Evolutionary conservation across 805 yeast species (phyloP).

Genomic region (Yarrowia alimentaria): DNA sequence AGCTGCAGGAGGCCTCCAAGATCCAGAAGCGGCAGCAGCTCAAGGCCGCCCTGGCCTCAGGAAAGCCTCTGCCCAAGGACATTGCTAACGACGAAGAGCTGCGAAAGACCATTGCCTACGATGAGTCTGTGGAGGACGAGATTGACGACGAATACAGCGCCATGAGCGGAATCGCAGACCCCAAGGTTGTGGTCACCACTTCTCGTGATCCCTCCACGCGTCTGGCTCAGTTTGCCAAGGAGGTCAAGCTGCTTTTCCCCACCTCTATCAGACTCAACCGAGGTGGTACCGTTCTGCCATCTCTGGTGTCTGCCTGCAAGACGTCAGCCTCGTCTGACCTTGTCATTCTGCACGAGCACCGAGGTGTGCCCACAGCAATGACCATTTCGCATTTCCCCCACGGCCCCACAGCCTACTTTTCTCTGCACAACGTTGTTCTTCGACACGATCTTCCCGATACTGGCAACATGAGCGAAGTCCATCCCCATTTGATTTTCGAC

Average conservation of each 20-base stretch:
- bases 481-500: constrained; percentile 92
- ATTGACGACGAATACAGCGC: constrained; percentile 91
- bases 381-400: constrained; percentile 95
- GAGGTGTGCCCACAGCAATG: constrained; percentile 96
- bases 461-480: constrained; percentile 86
- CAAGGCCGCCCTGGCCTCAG: constrained; percentile 84
- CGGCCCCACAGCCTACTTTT: constrained; percentile 94
- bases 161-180: constrained; percentile 83
- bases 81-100: constrained; percentile 80
- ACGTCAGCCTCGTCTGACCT: constrained; percentile 80
- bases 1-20: constrained; percentile 81
- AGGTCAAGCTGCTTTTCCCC: constrained; percentile 84
- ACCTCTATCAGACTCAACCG: constrained; percentile 85
- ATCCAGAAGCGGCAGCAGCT: constrained; percentile 84
- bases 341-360: constrained; percentile 85
- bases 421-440: constrained; percentile 88
- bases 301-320: constrained; percentile 78
- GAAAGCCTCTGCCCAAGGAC: constrained; percentile 86
- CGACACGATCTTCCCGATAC: constrained; percentile 86
- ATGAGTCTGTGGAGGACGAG: constrained; percentile 66
- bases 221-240: constrained; percentile 88
- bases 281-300: constrained; percentile 87
- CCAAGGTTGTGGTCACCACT: constrained; percentile 88
- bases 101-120: constrained; percentile 80
- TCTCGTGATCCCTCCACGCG: constrained; percentile 87